phyloP scores from a whole-genome alignment of 305 asterid species.

The Andrographis paniculata region DNA sequence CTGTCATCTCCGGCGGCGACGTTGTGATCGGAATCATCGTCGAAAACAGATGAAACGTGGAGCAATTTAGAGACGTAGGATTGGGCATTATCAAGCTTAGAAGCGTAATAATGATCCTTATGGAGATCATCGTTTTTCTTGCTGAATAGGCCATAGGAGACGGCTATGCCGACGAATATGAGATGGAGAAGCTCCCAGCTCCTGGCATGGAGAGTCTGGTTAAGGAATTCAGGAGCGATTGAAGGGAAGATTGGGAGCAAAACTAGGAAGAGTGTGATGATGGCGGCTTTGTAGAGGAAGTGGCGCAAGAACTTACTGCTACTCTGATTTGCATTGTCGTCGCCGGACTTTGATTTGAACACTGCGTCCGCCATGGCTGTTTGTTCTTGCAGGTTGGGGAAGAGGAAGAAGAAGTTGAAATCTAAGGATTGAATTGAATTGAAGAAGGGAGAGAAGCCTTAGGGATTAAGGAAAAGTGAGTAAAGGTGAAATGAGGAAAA shows the following conservation, averaged over 20 bases:
- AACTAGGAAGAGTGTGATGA: constrained; percentile 43
- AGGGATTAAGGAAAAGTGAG: constrained; percentile 39
- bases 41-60: constrained; percentile 83
- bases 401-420: constrained; percentile 13
- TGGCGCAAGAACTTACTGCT: constrained; percentile 43
- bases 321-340: constrained; percentile 30
- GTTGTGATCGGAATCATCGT: constrained; percentile 51
- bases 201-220: constrained; percentile 49
- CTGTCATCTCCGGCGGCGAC: constrained; percentile 42
- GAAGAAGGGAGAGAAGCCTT: constrained; percentile 42
- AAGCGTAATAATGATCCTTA: constrained; percentile 26
- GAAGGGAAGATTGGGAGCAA: constrained; percentile 63
- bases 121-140: constrained; percentile 53
- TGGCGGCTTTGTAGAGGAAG: constrained; percentile 51
- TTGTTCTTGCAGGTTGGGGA: constrained; percentile 34
- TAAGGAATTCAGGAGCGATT: constrained; percentile 57
- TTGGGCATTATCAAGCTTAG: constrained; percentile 48
- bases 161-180: constrained; percentile 88
- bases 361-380: constrained; percentile 59
- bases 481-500: constrained; percentile 30
- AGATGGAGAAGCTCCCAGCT: constrained; percentile 94
- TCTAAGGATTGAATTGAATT: constrained; percentile 15
- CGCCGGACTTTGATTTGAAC: constrained; percentile 15
- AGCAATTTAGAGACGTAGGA: constrained; percentile 58
- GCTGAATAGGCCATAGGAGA: constrained; percentile 93